phyloP scores from a whole-genome alignment of 2,329 filamentous ascomycete species.

The Colletotrichum limetticola region DNA sequence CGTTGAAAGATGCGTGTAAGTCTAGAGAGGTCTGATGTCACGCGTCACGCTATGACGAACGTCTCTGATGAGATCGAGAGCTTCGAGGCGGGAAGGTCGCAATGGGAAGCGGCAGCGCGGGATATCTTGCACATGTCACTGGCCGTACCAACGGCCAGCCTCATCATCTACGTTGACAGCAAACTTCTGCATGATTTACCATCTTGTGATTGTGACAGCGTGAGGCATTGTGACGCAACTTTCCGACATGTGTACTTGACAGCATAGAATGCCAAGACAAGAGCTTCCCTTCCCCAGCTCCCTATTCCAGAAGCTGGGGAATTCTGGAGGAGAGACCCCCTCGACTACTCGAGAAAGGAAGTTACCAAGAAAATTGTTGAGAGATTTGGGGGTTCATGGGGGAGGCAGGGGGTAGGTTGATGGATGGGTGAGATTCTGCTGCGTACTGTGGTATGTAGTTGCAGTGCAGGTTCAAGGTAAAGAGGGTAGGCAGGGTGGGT shows the following conservation, averaged over 20 bases:
- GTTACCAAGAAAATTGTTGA: slow-evolving; percentile 10
- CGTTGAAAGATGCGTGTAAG: too few relatives aligned
- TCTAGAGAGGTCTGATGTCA: not conserved
- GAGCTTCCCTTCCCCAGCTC: not conserved
- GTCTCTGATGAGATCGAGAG: too few relatives aligned
- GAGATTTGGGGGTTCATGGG: not conserved
- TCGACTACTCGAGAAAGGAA: slow-evolving; percentile 9
- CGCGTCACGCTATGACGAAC: too few relatives aligned
- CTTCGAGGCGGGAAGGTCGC: slow-evolving; percentile 19
- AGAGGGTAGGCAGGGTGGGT: not conserved
- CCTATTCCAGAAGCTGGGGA: not conserved
- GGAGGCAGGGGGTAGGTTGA: too few relatives aligned
- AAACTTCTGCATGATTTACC: too few relatives aligned
- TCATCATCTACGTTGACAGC: too few relatives aligned
- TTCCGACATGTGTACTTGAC: not conserved
- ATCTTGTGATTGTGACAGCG: not conserved
- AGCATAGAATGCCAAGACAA: not conserved
- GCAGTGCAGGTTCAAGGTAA: not conserved
- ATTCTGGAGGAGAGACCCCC: not conserved
- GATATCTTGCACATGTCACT: not conserved
- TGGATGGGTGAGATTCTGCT: not conserved
- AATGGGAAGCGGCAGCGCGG: not conserved
- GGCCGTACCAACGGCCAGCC: too few relatives aligned
- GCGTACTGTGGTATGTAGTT: too few relatives aligned
- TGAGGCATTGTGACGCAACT: not conserved